phyloP scores from a whole-genome alignment of 306 rosid genomes.

The Trifolium repens region DNA sequence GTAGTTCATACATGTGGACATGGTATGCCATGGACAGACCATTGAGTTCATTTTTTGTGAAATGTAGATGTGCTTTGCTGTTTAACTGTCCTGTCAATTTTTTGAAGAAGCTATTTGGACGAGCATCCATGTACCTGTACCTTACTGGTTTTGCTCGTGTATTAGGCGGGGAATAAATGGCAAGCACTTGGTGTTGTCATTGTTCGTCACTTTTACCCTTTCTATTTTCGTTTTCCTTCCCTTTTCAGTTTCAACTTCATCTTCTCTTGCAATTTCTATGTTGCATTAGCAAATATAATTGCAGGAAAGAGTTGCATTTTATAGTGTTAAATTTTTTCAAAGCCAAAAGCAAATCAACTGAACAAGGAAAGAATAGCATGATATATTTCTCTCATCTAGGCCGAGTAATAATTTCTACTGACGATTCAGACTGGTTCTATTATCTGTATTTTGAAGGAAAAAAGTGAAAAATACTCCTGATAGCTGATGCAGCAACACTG shows the following conservation, averaged over 20 bases:
- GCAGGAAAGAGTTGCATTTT: conserved; percentile 36
- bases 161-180: conserved; percentile 29
- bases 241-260: conserved; percentile 16
- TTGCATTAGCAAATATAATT: conserved; percentile 29
- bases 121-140: conserved; percentile 23
- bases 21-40: conserved; percentile 42
- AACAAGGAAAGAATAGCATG: conserved; percentile 24
- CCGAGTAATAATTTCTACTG: neutral
- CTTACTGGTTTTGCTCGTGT: conserved; percentile 18
- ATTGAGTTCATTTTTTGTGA: conserved; percentile 34
- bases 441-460: neutral
- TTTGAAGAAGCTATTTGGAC: conserved; percentile 26
- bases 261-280: conserved; percentile 32
- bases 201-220: conserved; percentile 23
- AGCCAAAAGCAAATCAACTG: conserved; percentile 19
- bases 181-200: conserved; percentile 18
- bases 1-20: conserved; percentile 39
- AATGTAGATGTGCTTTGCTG: conserved; percentile 26
- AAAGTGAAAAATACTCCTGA: neutral
- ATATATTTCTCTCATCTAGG: conserved; percentile 4
- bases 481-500: neutral
- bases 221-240: neutral
- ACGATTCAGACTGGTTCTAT: neutral
- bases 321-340: conserved; percentile 24
- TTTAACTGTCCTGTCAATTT: conserved; percentile 21